These are phyloP conservation scores for Lactarius psammicola DNA, from an alignment of 768 basidiomycete genomes.

Conservation along the genomic window DNA sequence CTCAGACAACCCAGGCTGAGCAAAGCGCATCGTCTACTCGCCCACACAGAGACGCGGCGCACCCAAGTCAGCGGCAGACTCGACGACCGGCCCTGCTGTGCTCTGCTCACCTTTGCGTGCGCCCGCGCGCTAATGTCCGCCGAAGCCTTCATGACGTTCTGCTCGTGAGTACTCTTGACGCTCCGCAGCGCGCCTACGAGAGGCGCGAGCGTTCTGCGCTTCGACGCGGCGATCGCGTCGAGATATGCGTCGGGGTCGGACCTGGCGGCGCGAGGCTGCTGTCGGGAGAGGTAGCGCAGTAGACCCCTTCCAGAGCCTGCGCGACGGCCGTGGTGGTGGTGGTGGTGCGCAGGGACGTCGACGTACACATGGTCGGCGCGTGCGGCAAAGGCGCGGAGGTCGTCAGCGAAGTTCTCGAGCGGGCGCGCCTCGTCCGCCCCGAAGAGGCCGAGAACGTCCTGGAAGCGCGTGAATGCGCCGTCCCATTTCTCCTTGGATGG, in stretches of 20 bases:
- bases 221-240: conserved; percentile 49
- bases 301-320: conserved; percentile 4
- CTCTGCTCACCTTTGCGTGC: conserved; percentile 68
- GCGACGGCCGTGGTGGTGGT: not conserved
- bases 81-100: not conserved
- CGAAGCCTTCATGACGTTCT: conserved; percentile 74
- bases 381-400: conserved; percentile 55
- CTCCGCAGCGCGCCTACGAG: conserved; percentile 69
- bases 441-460: conserved; percentile 66
- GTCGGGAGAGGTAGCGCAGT: conserved; percentile 31
- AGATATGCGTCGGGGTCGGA: conserved; percentile 57
- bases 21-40: conserved; percentile 79
- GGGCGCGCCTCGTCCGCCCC: conserved; percentile 71
- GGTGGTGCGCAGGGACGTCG: conserved; percentile 35
- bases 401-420: conserved; percentile 53
- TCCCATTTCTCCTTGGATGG: conserved; percentile 86
- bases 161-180: conserved; percentile 79
- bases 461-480: conserved; percentile 74
- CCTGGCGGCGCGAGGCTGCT: conserved; percentile 29
- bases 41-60: no score
- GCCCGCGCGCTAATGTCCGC: conserved; percentile 86
- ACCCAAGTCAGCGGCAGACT: not conserved
- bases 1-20: conserved; percentile 55
- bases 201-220: conserved; percentile 54
- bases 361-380: conserved; percentile 47